Evolutionary conservation across 495 filamentous ascomycete species (phyloP).

Genomic region (Aeminium ludgeri): DNA sequence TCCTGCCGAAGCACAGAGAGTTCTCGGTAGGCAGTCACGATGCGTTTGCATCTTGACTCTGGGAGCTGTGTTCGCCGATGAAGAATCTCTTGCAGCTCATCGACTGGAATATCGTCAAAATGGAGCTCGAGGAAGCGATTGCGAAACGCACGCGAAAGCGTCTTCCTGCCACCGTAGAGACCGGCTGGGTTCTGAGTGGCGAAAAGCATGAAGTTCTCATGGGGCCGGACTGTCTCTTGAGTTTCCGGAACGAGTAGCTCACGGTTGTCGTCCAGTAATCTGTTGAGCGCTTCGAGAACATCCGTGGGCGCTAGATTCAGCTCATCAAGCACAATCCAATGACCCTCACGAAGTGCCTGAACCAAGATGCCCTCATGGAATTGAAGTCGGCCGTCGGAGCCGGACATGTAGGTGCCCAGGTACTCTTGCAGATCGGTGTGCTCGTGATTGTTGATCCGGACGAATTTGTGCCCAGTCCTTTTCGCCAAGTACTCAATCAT

Average conservation of each 20-base stretch:
- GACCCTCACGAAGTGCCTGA: conserved; percentile 74
- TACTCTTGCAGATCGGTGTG: conserved; percentile 98
- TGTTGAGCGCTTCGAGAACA: conserved; percentile 87
- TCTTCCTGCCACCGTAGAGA: conserved; percentile 85
- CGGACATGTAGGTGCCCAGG: conserved; percentile 82
- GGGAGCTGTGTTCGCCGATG: conserved; percentile 76
- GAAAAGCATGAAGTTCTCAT: conserved; percentile 93
- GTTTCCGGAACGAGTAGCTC: conserved; percentile 95
- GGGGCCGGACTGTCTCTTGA: conserved; percentile 78
- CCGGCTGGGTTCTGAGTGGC: conserved; percentile 98
- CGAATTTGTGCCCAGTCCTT: conserved; percentile 87
- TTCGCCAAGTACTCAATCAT: conserved; percentile 98
- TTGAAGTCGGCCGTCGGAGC: conserved; percentile 58
- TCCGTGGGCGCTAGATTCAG: conserved; percentile 92
- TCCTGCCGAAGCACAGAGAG: conserved; percentile 78
- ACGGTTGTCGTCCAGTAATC: conserved; percentile 91
- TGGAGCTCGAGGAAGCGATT: conserved; percentile 96
- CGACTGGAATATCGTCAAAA: conserved; percentile 93
- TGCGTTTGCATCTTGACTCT: conserved; percentile 74
- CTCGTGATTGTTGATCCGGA: conserved; percentile 98
- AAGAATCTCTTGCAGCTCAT: conserved; percentile 84
- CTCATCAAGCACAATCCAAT: conserved; percentile 97
- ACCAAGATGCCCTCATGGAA: conserved; percentile 95
- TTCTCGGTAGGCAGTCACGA: conserved; percentile 88
- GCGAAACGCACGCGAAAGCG: conserved; percentile 80